phyloP scores from a whole-genome alignment of 2,329 filamentous ascomycete species.

The Alternaria dauci region DNA sequence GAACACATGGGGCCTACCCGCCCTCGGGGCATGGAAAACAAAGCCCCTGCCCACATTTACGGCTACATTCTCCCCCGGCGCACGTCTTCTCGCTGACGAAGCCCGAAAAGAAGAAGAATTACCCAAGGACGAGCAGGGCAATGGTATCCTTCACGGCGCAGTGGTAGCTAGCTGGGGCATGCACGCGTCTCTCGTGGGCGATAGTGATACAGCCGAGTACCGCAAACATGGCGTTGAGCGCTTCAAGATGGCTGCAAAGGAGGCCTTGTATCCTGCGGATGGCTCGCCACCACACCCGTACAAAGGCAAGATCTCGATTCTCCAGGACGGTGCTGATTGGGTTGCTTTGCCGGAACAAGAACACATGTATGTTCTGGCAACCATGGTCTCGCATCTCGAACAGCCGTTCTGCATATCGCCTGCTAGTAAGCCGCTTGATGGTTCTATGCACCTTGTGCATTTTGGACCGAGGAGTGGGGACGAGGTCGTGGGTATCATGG shows the following conservation, averaged over 20 bases:
- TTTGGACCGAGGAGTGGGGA: conserved; percentile 74
- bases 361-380: conserved; percentile 80
- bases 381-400: conserved; percentile 82
- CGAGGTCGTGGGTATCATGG: conserved; percentile 80
- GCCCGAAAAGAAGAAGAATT: conserved; percentile 53
- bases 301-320: conserved; percentile 60
- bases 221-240: conserved; percentile 78
- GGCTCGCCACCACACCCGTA: conserved; percentile 65
- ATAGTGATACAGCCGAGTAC: conserved; percentile 86
- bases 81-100: conserved; percentile 55
- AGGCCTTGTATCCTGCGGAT: conserved; percentile 70
- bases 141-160: conserved; percentile 67
- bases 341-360: conserved; percentile 52
- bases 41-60: conserved; percentile 55
- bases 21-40: conserved; percentile 47
- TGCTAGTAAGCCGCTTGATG: conserved; percentile 72
- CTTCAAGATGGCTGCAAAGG: conserved; percentile 84
- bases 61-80: conserved; percentile 56
- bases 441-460: conserved; percentile 73
- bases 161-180: conserved; percentile 92
- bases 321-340: conserved; percentile 40
- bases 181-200: conserved; percentile 86
- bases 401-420: conserved; percentile 84
- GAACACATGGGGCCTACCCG: conserved; percentile 53
- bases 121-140: conserved; percentile 31